Conservation (phyloP, 2,329 filamentous ascomycete species). For the Diaporthe amygdali region DNA sequence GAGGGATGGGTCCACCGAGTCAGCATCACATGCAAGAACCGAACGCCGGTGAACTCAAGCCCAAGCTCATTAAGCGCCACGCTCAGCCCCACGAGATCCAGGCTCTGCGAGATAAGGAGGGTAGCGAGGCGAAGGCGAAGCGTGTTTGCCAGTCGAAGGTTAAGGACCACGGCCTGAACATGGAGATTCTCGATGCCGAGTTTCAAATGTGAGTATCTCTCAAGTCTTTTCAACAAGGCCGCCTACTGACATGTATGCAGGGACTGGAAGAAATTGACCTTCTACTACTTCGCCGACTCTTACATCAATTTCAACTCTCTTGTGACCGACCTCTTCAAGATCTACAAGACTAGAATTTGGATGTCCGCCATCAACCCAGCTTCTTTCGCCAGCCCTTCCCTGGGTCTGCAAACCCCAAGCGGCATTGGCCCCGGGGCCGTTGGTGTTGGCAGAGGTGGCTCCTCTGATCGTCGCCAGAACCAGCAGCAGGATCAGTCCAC, state of each 20-base stretch:
- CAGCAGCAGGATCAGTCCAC: conserved; percentile 42
- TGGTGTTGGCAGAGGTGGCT: conserved; percentile 56
- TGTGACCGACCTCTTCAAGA: conserved; percentile 97
- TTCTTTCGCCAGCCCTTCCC: conserved; percentile 82
- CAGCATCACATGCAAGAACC: conserved; percentile 77
- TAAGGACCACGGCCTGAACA: conserved; percentile 89
- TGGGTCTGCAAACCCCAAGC: conserved; percentile 73
- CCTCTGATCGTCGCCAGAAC: conserved; percentile 56
- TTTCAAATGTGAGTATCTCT: conserved; percentile 87
- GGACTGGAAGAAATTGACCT: conserved; percentile 98
- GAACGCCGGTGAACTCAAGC: conserved; percentile 79
- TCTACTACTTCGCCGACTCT: conserved; percentile 97
- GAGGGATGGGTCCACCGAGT: conserved; percentile 77
- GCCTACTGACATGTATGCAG: conserved; percentile 49
- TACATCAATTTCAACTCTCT: conserved; percentile 99
- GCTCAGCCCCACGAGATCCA: conserved; percentile 91
- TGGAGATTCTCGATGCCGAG: conserved; percentile 98
- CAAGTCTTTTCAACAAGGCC: neutral
- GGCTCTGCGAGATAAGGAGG: conserved; percentile 91
- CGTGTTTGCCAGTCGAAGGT: conserved; percentile 97
- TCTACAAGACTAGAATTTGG: conserved; percentile 99
- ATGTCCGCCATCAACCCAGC: conserved; percentile 99
- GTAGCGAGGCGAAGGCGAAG: conserved; percentile 96
- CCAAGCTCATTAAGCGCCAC: conserved; percentile 95
- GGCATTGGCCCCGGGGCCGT: conserved; percentile 71